These are phyloP conservation scores for Paecilomyces niveus DNA, from an alignment of 2,329 filamentous ascomycete genomes.

Conservation along the genomic window DNA sequence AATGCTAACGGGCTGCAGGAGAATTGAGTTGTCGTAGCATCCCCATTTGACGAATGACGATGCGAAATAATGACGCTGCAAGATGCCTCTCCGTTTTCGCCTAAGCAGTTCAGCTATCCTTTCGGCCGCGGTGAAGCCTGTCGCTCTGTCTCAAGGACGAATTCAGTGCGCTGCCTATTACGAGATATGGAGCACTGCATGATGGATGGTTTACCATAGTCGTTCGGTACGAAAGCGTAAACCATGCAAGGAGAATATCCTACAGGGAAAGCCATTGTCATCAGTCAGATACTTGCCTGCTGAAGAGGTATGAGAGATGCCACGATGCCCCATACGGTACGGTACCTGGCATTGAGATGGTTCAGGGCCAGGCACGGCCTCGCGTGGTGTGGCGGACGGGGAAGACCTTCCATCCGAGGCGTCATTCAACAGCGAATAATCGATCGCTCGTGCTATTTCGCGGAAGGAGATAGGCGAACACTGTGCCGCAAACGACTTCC, in stretches of 20 bases:
- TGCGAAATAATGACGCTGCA: background rate
- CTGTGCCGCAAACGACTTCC: background rate
- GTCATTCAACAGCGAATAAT: background rate
- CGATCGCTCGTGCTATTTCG: background rate
- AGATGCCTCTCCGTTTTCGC: background rate
- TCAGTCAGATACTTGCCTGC: background rate
- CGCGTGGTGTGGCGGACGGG: background rate
- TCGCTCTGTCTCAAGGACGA: background rate
- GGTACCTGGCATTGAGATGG: background rate
- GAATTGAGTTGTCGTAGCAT: background rate
- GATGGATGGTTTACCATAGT: background rate
- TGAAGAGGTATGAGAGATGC: background rate
- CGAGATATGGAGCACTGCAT: background rate
- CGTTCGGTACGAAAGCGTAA: background rate
- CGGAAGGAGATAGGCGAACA: background rate
- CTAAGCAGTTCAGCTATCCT: background rate
- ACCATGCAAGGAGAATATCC: background rate
- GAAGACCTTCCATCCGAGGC: background rate
- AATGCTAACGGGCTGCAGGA: background rate
- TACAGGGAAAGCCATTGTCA: background rate
- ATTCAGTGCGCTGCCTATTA: background rate
- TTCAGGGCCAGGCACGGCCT: background rate
- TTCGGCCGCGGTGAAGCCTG: background rate
- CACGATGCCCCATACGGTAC: background rate
- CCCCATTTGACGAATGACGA: background rate